Percentiles rank a stretch among this genome's conserved stretches.
phyloP scores from a whole-genome alignment of 371 early-diverging fungal species.

The Apophysomyces ossiformis region DNA sequence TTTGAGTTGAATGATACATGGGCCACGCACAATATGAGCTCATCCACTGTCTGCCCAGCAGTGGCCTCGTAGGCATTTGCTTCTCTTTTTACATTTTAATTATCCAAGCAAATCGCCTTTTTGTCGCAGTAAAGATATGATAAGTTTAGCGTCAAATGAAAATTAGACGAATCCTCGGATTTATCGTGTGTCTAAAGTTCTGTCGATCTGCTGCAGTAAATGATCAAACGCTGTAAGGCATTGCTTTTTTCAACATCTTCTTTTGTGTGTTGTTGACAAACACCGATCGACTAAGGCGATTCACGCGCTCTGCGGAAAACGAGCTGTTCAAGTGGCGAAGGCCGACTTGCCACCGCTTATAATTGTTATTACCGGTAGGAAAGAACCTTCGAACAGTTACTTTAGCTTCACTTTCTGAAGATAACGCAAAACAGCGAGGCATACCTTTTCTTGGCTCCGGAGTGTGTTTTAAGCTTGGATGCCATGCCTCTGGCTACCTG shows the following conservation, averaged over 20 bases:
- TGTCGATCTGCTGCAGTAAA: background rate
- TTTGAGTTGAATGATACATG: no score
- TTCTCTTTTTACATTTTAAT: no score
- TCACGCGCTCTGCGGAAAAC: conserved; percentile 49
- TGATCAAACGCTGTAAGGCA: conserved; percentile 44
- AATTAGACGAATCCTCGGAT: background rate
- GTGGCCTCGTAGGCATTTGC: no score
- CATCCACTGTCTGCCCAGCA: no score
- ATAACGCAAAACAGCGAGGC: background rate
- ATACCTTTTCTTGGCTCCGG: conserved; percentile 57
- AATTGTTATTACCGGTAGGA: conserved; percentile 50
- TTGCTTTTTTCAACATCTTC: conserved; percentile 49
- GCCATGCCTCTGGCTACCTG: conserved; percentile 48
- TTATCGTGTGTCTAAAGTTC: background rate
- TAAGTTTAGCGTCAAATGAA: background rate
- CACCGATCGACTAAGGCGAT: conserved; percentile 43
- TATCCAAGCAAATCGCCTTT: no score
- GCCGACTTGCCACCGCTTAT: conserved; percentile 56
- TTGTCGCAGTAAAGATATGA: no score
- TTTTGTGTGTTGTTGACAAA: conserved; percentile 47
- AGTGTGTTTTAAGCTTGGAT: conserved; percentile 53
- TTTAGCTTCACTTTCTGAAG: background rate
- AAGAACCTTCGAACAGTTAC: conserved; percentile 32
- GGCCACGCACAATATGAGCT: no score
- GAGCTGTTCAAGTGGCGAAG: conserved; percentile 54